Conservation (phyloP, 2,329 filamentous ascomycete genomes). For the Venturia oleaginea region DNA sequence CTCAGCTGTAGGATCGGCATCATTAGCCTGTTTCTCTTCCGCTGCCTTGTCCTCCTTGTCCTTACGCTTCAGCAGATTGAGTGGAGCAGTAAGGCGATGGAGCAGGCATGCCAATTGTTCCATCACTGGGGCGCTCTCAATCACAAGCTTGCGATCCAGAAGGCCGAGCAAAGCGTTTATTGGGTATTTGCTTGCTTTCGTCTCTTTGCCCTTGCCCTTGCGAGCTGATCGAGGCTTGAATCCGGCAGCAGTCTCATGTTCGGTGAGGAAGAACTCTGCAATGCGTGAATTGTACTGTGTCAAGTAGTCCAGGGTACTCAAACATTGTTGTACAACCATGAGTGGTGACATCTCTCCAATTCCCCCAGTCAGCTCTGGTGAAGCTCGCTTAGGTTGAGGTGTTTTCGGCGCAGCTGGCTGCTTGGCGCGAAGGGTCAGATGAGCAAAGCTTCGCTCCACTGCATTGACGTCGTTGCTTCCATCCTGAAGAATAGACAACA, state of each 20-base stretch:
- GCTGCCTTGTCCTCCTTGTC: conserved; percentile 51
- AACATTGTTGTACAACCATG: conserved; percentile 90
- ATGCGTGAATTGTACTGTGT: conserved; percentile 80
- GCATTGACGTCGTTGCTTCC: conserved; percentile 88
- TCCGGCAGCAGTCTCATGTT: conserved; percentile 73
- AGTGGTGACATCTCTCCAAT: conserved; percentile 87
- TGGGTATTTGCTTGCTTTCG: conserved; percentile 75
- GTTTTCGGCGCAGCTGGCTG: conserved; percentile 70
- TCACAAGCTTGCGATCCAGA: conserved; percentile 87
- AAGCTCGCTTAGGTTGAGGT: conserved; percentile 71
- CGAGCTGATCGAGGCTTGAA: conserved; percentile 68
- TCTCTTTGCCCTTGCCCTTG: conserved; percentile 84
- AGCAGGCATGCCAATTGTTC: conserved; percentile 81
- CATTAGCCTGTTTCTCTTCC: conserved; percentile 21
- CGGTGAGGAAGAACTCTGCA: conserved; percentile 83
- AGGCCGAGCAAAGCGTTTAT: conserved; percentile 84
- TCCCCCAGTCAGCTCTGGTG: conserved; percentile 35
- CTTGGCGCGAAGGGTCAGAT: conserved; percentile 84
- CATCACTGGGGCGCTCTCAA: conserved; percentile 96
- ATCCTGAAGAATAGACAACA: conserved; percentile 90
- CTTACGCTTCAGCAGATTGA: conserved; percentile 73
- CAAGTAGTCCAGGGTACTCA: conserved; percentile 75
- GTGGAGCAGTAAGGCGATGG: conserved; percentile 77
- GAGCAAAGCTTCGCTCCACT: conserved; percentile 90
- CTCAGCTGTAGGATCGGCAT: conserved; percentile 17